Conservation (phyloP, 441 rosid genomes). For the Hypseocharis bilobata region DNA sequence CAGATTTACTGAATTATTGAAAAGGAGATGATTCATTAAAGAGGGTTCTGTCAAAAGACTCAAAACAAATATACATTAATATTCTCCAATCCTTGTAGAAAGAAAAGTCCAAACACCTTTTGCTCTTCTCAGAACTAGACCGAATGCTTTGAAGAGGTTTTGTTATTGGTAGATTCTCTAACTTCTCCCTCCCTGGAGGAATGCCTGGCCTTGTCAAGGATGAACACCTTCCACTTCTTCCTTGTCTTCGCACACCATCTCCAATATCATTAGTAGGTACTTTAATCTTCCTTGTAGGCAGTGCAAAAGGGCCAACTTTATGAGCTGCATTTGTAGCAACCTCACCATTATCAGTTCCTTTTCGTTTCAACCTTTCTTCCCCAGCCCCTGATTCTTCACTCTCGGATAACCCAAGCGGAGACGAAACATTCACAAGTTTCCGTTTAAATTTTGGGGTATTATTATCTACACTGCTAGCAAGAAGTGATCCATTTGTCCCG, state of each 20-base stretch:
- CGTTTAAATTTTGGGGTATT: slow-evolving; percentile 43
- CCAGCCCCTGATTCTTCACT: slow-evolving; percentile 88
- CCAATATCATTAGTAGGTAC: slow-evolving; percentile 48
- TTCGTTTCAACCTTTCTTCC: slow-evolving; percentile 53
- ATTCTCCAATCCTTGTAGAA: slow-evolving; percentile 6
- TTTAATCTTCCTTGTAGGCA: slow-evolving; percentile 51
- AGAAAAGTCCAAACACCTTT: slow-evolving; percentile 32
- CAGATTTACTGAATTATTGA: slow-evolving; percentile 56
- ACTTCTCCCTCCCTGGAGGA: slow-evolving; percentile 47
- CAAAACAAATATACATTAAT: background rate
- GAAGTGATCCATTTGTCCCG: slow-evolving; percentile 40
- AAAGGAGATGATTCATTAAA: slow-evolving; percentile 15
- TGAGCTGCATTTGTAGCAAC: slow-evolving; percentile 33
- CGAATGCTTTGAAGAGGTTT: slow-evolving; percentile 44
- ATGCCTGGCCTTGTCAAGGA: slow-evolving; percentile 41
- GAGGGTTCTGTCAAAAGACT: slow-evolving; percentile 7
- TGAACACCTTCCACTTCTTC: slow-evolving; percentile 56
- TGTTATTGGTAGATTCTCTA: slow-evolving; percentile 42
- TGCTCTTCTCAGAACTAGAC: slow-evolving; percentile 55
- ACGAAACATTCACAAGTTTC: slow-evolving; percentile 56
- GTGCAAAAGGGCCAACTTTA: slow-evolving; percentile 37
- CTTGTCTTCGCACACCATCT: slow-evolving; percentile 63
- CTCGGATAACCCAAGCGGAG: slow-evolving; percentile 65
- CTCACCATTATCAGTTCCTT: slow-evolving; percentile 42
- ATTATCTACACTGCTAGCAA: slow-evolving; percentile 36